A percentile compares a stretch with the other conserved stretches of the same genome.
Evolutionary conservation across 2,329 filamentous ascomycete species (phyloP).

Genomic region (Phoma sp.): DNA sequence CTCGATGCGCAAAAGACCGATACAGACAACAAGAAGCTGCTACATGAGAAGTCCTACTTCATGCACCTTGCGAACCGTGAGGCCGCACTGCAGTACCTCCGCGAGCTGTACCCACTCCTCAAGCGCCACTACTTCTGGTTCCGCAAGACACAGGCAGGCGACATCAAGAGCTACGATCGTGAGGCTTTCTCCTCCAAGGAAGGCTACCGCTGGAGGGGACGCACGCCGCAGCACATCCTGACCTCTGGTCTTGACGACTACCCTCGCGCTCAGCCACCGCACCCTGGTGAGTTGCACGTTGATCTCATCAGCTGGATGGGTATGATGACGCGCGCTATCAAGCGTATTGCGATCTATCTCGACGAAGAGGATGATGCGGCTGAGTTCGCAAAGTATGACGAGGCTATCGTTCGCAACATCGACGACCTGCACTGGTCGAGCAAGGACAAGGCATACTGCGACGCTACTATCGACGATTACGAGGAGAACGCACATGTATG

Average conservation of each 20-base stretch:
- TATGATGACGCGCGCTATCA: slow-evolving; percentile 89
- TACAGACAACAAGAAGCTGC: slow-evolving; percentile 43
- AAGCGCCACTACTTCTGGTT: slow-evolving; percentile 95
- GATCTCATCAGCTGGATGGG: slow-evolving; percentile 97
- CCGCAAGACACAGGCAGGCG: slow-evolving; percentile 86
- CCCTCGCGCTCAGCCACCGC: slow-evolving; percentile 88
- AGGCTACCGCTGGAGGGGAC: slow-evolving; percentile 92
- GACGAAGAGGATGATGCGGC: slow-evolving; percentile 76
- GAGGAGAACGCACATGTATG: slow-evolving; percentile 90
- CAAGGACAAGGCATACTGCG: slow-evolving; percentile 82
- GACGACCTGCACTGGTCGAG: slow-evolving; percentile 93
- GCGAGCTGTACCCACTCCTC: slow-evolving; percentile 81
- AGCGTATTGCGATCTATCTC: slow-evolving; percentile 78
- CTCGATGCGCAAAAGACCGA: slow-evolving; percentile 59
- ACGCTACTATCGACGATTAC: slow-evolving; percentile 92
- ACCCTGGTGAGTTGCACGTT: slow-evolving; percentile 93
- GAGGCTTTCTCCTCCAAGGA: slow-evolving; percentile 88
- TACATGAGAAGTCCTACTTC: slow-evolving; percentile 57
- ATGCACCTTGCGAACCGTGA: slow-evolving; percentile 72
- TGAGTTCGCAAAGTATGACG: slow-evolving; percentile 73
- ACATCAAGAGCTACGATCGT: slow-evolving; percentile 89
- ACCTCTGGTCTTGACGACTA: slow-evolving; percentile 97
- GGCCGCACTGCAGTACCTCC: slow-evolving; percentile 73
- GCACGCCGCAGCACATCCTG: slow-evolving; percentile 83
- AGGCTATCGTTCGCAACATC: slow-evolving; percentile 82